Evolutionary conservation across 2,329 filamentous ascomycete species (phyloP).

Genomic region (Colletotrichum sp.): DNA sequence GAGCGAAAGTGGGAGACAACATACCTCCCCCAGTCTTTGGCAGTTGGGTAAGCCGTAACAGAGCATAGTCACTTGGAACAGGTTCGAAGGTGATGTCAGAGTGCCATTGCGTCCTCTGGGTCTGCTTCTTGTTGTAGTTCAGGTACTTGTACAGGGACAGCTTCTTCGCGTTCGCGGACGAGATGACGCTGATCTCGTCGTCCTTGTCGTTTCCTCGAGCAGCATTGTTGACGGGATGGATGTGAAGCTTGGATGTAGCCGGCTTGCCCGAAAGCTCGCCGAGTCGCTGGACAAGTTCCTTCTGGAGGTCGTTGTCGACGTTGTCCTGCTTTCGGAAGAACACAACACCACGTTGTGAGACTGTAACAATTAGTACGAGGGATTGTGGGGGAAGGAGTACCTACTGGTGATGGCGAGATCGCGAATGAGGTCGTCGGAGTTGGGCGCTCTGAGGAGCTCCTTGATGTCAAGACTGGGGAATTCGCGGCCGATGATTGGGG

Average conservation of each 20-base stretch:
- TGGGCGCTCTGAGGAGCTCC: slow-evolving; percentile 64
- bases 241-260: slow-evolving; percentile 59
- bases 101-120: slow-evolving; percentile 58
- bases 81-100: slow-evolving; percentile 71
- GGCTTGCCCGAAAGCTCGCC: slow-evolving; percentile 65
- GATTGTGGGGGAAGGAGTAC: slow-evolving; percentile 18
- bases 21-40: slow-evolving; percentile 59
- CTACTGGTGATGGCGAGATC: slow-evolving; percentile 72
- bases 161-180: slow-evolving; percentile 58
- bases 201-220: slow-evolving; percentile 57
- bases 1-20: neutral
- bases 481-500: slow-evolving; percentile 67
- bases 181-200: slow-evolving; percentile 68
- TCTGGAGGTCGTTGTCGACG: slow-evolving; percentile 67
- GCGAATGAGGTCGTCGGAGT: slow-evolving; percentile 66
- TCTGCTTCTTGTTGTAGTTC: slow-evolving; percentile 47
- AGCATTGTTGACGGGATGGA: slow-evolving; percentile 63
- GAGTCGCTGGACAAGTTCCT: slow-evolving; percentile 66
- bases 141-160: slow-evolving; percentile 46
- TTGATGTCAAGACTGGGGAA: slow-evolving; percentile 63
- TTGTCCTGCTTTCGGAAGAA: slow-evolving; percentile 71
- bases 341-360: slow-evolving; percentile 72
- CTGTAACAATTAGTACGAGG: slow-evolving; percentile 35
- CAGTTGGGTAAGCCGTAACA: slow-evolving; percentile 57
- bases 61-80: slow-evolving; percentile 67